Evolutionary conservation across 768 basidiomycete genomes (phyloP), one percentile per base, ranked within the genome.

Genomic region (Exidia glandulosa): DNA sequence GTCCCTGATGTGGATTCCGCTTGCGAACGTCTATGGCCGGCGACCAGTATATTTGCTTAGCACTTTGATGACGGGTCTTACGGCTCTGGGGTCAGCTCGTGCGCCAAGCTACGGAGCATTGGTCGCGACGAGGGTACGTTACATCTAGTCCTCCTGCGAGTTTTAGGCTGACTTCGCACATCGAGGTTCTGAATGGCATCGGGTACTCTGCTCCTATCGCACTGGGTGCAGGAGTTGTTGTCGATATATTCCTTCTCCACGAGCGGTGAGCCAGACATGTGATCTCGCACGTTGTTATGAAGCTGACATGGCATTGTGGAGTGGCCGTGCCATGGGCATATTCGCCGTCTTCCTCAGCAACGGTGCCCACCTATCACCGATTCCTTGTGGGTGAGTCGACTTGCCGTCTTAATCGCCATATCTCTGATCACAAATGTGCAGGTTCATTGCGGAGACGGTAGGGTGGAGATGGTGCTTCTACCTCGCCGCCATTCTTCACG

Each of bases 401-500:
- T n/a, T 34, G 36, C 14, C 47, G 31, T 31, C 14, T 45, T 1
- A 13, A 25, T 50, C 30, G 13, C 6, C 7, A 25, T 0, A 56
- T 57, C 41, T 58, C 19, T n/a, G 19, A 32, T 2, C 25, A 25
- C 52, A 50, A 74, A 73, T 67, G 72, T 27, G 73, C 72, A 32
- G 75, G 25, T 73, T 74, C 64, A 69, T 75, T n/a, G 74, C 74
- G 3, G 65, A 71, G 56, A 66, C 66, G 57, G 65, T 66, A 25
- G 73, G 73, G n/a, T 74, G 75, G 74, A 66, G 75, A 47, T 77
- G 76, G 77, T 76, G 75, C 59, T 77, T 77, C 60, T 77, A 74
- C 69, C 66, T 73, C 14, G 72, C 74, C 30, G 71, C 73, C n/a
- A 77, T 77, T n/a, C 61, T 76, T n/a, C 73, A 76, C 62, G 74